Evolutionary conservation across 768 basidiomycete genomes (phyloP), one percentile per base, ranked within the genome.

Genomic region (Auricularia sp.): DNA sequence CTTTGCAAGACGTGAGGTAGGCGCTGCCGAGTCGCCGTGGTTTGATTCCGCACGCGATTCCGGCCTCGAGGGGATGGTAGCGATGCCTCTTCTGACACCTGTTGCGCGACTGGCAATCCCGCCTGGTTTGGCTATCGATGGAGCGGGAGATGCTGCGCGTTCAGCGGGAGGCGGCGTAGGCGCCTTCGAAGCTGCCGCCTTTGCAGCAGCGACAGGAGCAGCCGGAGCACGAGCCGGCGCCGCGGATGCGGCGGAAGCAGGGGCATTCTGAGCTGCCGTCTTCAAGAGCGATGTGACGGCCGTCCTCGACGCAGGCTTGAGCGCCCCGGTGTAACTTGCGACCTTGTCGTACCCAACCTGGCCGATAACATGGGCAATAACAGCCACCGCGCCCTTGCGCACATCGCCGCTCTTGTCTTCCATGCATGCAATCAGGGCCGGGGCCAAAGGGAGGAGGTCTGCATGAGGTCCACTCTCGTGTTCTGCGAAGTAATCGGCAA

Each of bases 321-420:
- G 79, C 0, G 86, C 84, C 67, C 82, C 86, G 11, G 94, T 90
- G 75, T 94, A 88, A 42, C 91, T 86, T 80, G 97, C 80, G 62
- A 98, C 87, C 70, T 85, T 85, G 68, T 94, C 90, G 71, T 85
- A 93, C 4, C 97, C 94, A 37, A 85, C 86, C 59, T 75, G 85
- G 3, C 81, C 76, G 61, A 98, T 87, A 64, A 99, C 74, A 54
- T 79, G 76, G 0, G 94, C 92, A 14, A 99, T 75, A 35, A 98
- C 73, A 1, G 86, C 86, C 68, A 92, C 89, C 4, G 94, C 93
- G 14, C 86, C 87, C 75, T 98, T 98, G 65, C 97, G 85, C 24
- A 98, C 91, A 72, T 99, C 97, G 11, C 82, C 82, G 70, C 78
- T 96, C 36, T 94, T 85, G 74, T 99, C 97, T 71, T 99, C 97